Base-by-base conservation (phyloP, 441 rosid genomes). In the Arabidopsis lyrata region DNA sequence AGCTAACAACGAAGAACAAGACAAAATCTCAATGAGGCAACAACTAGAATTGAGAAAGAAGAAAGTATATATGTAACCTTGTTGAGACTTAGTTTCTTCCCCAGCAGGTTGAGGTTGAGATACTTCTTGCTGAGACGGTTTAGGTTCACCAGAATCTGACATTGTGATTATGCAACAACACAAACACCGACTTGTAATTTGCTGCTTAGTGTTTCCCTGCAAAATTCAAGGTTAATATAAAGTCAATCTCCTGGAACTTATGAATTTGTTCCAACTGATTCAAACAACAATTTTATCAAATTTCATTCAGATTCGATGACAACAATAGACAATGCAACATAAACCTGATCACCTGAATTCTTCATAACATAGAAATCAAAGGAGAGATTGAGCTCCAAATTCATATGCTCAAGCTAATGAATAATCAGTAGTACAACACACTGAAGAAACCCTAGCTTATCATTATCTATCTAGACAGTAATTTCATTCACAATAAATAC, bases 121-220 rank as follows among this genome's bases (percentile, higher is more conserved):
- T 45, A 75, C 82, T 13, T 75, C 83, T 14, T 82, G 80, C 34
- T 82, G 81, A 35, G 83, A 49, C 54, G 66, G 45, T 64, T 83
- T 86, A 62, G 83, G 53, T 13, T 83, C 84, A 16, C 73, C 81
- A 16, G 88, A 83, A 35, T 85, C 85, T 8, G 86, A 73, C 93
- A 88, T 86, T 18, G 63, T 71, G n/a, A n/a, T n/a, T n/a, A n/a
- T n/a, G n/a, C n/a, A 31, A 14, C 2, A 11, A 59, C 34, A 50
- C 41, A 52, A 60, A 16, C 42, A 48, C 64, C 45, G n/a, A 55
- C n/a, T 62, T 47, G 48, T 27, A 47, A 12, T 48, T 13, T 34
- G 31, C 24, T 7, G n/a, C 31, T 50, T 42, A 36, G n/a, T 36
- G 47, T 52, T 61, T 15, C 5, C 64, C 75, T 63, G 45, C 27